Base-by-base conservation (phyloP, 768 basidiomycete species). In the Candolleomyces eurysporus region DNA sequence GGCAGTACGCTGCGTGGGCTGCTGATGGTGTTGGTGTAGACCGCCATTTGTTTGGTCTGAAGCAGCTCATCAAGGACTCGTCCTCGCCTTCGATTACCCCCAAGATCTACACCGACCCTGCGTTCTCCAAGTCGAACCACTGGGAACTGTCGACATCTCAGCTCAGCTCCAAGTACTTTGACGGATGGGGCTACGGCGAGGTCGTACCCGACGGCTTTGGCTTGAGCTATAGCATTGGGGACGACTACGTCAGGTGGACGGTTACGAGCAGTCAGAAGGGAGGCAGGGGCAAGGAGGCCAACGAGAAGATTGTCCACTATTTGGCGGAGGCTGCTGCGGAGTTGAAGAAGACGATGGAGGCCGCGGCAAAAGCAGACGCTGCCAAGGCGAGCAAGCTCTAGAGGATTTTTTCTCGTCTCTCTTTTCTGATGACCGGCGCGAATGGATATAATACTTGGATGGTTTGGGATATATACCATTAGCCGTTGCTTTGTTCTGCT, bases 101-200 rank as follows among this genome's bases (percentile, higher is more conserved):
- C 0, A 84, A 74, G 63, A 78, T 97, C 3, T 96, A 92, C 78
- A 81, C 69, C 52, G 94, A 98, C 68, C 74, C 76, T 57, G 86
- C 89, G 8, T 96, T 82, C 68, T 67, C 78, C 7, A 81, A 80
- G 71, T 91, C 89, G 48, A 85, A 73, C 63, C 91, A 96, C 72
- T 99, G 97, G 97, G 91, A 96, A 74, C 77, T 98, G 66, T 92
- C 89, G 45, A 99, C 97, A 19, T 90, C 88, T 63, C 92, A 97
- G 74, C 77, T 98, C 60, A 89, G 88, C 54, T 89, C 86, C 48
- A 80, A 79, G 55, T 95, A 82, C 72, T 78, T 99, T 39, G 92
- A 96, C 66, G 94, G 94, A 21, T 98, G 96, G 96, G 97, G 96
- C 14, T 98, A 98, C 70, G 94, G 95, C 8, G 93, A 96, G 83